These are phyloP conservation scores for Ploettnerulaceae sp. DNA, from an alignment of 2,329 filamentous ascomycete species.

Conservation along the genomic window DNA sequence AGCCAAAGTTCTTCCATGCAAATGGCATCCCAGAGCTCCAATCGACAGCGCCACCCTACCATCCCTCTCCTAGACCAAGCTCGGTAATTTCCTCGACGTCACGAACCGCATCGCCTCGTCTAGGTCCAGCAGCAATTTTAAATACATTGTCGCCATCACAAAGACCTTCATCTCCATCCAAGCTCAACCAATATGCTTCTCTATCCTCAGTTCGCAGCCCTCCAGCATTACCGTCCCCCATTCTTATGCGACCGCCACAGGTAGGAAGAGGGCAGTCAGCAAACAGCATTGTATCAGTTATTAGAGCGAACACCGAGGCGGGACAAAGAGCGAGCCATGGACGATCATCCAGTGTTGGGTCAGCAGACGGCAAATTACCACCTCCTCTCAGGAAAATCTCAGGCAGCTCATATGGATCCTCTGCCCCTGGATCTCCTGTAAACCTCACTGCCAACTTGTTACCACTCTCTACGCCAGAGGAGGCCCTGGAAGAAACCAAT, in stretches of 20 bases:
- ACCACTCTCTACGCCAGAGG: constrained; percentile 26
- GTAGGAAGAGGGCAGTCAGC: constrained; percentile 24
- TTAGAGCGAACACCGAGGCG: constrained; percentile 25
- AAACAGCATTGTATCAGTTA: constrained; percentile 19
- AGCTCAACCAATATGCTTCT: constrained; percentile 34
- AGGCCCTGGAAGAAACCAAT: constrained; percentile 9
- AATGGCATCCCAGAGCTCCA: constrained; percentile 56
- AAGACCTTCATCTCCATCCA: constrained; percentile 50
- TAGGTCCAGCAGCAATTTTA: constrained; percentile 32
- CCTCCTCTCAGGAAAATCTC: constrained; percentile 22
- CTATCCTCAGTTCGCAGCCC: constrained; percentile 23
- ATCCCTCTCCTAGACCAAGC: constrained; percentile 39
- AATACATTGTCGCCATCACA: constrained; percentile 33
- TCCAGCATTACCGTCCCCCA: constrained; percentile 25
- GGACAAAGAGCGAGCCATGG: constrained; percentile 22
- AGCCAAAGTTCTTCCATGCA: constrained; percentile 70
- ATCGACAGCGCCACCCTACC: constrained; percentile 33
- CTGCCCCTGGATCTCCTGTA: constrained; percentile 20
- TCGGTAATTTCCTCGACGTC: constrained; percentile 45
- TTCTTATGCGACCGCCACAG: constrained; percentile 20
- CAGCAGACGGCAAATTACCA: constrained; percentile 20
- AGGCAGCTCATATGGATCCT: constrained; percentile 19
- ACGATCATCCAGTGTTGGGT: constrained; percentile 28
- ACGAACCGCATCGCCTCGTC: constrained; percentile 40
- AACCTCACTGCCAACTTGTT: constrained; percentile 19